Evolutionary conservation across 2,329 filamentous ascomycete genomes (phyloP).

Genomic region (Colletotrichum kahawae): DNA sequence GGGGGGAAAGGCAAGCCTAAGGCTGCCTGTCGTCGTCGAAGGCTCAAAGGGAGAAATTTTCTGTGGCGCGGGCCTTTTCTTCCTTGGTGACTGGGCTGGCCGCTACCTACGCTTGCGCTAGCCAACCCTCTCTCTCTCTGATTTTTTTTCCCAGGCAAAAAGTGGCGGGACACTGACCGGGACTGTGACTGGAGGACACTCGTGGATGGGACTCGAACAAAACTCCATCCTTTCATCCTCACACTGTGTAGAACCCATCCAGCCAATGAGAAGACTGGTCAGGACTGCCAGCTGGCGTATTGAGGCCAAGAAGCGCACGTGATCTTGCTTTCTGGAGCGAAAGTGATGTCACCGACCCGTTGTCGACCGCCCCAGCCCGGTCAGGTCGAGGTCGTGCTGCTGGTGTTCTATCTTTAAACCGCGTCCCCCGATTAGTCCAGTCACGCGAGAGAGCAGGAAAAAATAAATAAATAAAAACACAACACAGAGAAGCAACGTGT

Average conservation of each 20-base stretch:
- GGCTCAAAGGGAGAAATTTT: slow-evolving; percentile 23
- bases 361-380: neutral
- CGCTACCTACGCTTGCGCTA: neutral
- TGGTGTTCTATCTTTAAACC: neutral
- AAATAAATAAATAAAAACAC: neutral
- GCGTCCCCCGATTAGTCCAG: neutral
- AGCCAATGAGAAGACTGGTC: neutral
- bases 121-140: neutral
- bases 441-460: neutral
- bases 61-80: slow-evolving; percentile 11
- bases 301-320: neutral
- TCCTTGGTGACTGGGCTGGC: neutral
- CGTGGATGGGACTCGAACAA: neutral
- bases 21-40: slow-evolving; percentile 6
- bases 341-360: neutral
- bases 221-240: neutral
- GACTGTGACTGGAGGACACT: neutral
- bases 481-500: neutral
- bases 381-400: neutral
- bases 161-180: neutral
- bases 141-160: neutral
- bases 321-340: neutral
- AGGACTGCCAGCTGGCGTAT: neutral
- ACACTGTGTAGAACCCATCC: neutral
- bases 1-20: slow-evolving; percentile 11